Conservation (phyloP, 2,329 filamentous ascomycete genomes). For the Cercospora sojina region DNA sequence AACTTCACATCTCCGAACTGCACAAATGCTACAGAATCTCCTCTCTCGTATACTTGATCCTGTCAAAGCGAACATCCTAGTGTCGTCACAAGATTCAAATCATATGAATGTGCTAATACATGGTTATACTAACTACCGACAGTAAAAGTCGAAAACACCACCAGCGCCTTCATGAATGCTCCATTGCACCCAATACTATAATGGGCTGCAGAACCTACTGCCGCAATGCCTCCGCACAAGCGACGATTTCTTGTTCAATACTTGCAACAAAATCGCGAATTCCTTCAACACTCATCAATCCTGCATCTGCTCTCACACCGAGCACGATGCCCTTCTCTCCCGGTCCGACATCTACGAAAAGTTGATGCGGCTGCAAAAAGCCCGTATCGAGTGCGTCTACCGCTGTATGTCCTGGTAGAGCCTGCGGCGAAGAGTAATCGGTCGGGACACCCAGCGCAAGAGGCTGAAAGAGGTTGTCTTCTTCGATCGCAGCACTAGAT, state of each 20-base stretch:
- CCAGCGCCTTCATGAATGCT: background rate
- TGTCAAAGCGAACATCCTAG: too few relatives aligned
- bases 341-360: slow-evolving; percentile 22
- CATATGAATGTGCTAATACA: background rate
- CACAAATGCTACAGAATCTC: background rate
- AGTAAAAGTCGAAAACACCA: background rate
- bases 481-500: background rate
- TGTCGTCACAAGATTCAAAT: too few relatives aligned
- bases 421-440: slow-evolving; percentile 12
- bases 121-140: background rate
- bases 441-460: slow-evolving; percentile 15
- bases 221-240: slow-evolving; percentile 5
- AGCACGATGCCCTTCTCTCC: slow-evolving; percentile 16
- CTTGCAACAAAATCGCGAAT: slow-evolving; percentile 9
- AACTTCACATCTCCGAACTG: background rate
- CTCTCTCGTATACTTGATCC: background rate
- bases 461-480: slow-evolving; percentile 16
- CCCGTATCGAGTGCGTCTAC: slow-evolving; percentile 14
- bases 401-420: slow-evolving; percentile 14
- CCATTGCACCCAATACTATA: background rate
- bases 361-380: slow-evolving; percentile 10
- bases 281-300: slow-evolving; percentile 11
- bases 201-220: background rate
- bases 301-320: slow-evolving; percentile 20
- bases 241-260: slow-evolving; percentile 12